Conservation (phyloP, 2,329 filamentous ascomycete species). For the Cytospora piceicola region DNA sequence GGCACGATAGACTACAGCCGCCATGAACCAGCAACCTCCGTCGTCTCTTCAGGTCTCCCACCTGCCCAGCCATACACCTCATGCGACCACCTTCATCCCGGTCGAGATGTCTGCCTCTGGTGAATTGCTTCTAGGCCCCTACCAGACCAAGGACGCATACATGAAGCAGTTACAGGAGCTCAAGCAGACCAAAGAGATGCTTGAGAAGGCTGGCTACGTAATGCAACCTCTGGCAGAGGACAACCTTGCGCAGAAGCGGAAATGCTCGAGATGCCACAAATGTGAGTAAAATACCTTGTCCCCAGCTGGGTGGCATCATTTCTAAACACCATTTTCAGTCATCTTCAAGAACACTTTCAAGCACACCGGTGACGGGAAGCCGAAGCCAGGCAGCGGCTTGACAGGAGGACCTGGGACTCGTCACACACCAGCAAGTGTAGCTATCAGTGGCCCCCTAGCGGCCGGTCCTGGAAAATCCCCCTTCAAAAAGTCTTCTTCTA, state of each 20-base stretch:
- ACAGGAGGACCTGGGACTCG: not conserved
- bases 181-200: conserved; percentile 1
- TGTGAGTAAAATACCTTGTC: not conserved
- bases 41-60: not conserved
- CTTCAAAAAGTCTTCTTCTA: not conserved
- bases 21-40: not conserved
- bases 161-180: conserved; percentile 9
- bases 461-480: not conserved
- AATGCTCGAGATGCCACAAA: conserved; percentile 20
- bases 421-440: not conserved
- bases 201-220: conserved; percentile 17
- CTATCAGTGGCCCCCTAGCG: not conserved
- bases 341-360: conserved; percentile 9
- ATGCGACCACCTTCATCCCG: not conserved
- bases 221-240: conserved; percentile 12
- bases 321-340: not conserved
- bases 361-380: not conserved
- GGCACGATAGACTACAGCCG: not conserved
- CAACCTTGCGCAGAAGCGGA: conserved; percentile 12
- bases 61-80: not conserved
- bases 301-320: not conserved
- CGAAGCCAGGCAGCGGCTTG: conserved; percentile 7
- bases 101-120: conserved; percentile 11
- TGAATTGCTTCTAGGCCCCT: conserved; percentile 4
- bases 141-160: conserved; percentile 13